These are phyloP conservation scores for Dentipellis sp. DNA, from an alignment of 768 basidiomycete species.

Conservation along the genomic window DNA sequence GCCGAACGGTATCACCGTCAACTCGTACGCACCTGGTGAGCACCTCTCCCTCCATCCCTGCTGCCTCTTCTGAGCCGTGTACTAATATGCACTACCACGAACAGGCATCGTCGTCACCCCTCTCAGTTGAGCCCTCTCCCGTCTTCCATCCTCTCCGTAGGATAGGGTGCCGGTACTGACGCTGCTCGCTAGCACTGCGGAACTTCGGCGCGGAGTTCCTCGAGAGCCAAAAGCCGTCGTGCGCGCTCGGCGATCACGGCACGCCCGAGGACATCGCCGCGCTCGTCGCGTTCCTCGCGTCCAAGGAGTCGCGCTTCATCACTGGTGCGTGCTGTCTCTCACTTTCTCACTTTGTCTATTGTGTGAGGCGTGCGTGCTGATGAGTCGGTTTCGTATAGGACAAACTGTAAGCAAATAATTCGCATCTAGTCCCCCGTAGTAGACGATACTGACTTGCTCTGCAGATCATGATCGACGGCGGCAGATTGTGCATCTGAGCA, in stretches of 20 bases:
- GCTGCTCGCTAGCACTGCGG: not conserved
- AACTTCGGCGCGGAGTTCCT: not conserved
- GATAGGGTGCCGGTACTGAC: too few relatives aligned
- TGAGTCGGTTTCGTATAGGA: too few relatives aligned
- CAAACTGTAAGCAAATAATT: too few relatives aligned
- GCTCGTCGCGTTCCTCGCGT: constrained; percentile 25
- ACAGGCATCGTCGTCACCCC: not conserved
- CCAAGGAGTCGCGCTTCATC: constrained; percentile 21
- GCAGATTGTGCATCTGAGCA: not conserved
- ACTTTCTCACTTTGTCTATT: not conserved
- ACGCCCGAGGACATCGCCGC: constrained; percentile 18
- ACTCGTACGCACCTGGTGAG: constrained; percentile 15
- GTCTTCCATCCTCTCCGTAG: too few relatives aligned
- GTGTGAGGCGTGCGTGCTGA: too few relatives aligned
- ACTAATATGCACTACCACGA: too few relatives aligned
- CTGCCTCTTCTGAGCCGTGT: too few relatives aligned
- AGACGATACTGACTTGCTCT: not conserved
- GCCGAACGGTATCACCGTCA: constrained; percentile 16
- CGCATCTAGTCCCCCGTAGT: too few relatives aligned
- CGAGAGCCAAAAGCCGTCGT: not conserved
- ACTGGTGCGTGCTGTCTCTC: constrained; percentile 11
- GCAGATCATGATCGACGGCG: constrained; percentile 11
- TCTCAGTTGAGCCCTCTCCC: not conserved
- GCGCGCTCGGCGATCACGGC: not conserved
- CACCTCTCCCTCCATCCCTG: constrained; percentile 11